Evolutionary conservation across 345 rosid genomes (phyloP).

Genomic region (Iberis pinnata): DNA sequence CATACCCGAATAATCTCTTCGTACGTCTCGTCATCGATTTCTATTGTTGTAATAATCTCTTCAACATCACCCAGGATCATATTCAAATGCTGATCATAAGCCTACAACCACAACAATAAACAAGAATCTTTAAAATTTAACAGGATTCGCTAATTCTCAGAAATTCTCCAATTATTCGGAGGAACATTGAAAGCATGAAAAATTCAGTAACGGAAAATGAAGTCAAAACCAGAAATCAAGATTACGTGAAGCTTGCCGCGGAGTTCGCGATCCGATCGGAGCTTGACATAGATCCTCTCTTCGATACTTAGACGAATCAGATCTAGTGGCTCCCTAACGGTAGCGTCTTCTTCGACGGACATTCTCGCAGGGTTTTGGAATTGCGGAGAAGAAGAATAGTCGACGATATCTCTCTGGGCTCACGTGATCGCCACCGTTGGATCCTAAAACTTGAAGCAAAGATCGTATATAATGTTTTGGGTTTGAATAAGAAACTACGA

Average conservation of each 20-base stretch:
- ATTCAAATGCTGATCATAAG: slow-evolving; percentile 97
- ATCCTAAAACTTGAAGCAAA: neutral
- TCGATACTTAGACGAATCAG: slow-evolving; percentile 87
- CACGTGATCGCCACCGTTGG: slow-evolving; percentile 13
- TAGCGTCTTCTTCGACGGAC: slow-evolving; percentile 84
- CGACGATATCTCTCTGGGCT: neutral
- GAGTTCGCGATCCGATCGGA: slow-evolving; percentile 94
- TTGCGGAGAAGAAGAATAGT: slow-evolving; percentile 1
- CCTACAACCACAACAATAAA: slow-evolving; percentile 37
- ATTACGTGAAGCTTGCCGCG: slow-evolving; percentile 97
- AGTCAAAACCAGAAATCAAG: neutral
- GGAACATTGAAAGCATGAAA: too few relatives aligned
- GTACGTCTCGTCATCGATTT: slow-evolving; percentile 95
- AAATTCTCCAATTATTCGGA: too few relatives aligned
- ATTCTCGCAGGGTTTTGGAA: slow-evolving; percentile 30
- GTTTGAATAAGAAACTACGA: too few relatives aligned
- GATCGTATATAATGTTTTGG: neutral
- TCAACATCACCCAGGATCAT: slow-evolving; percentile 99
- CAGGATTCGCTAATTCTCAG: too few relatives aligned
- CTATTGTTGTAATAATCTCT: slow-evolving; percentile 86
- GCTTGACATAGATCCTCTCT: slow-evolving; percentile 97
- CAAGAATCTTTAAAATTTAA: neutral
- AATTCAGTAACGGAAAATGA: too few relatives aligned
- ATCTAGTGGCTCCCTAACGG: slow-evolving; percentile 93
- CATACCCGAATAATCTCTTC: slow-evolving; percentile 99